Base-by-base conservation (phyloP, 495 filamentous ascomycete genomes). In the Penicillium waksmanii region DNA sequence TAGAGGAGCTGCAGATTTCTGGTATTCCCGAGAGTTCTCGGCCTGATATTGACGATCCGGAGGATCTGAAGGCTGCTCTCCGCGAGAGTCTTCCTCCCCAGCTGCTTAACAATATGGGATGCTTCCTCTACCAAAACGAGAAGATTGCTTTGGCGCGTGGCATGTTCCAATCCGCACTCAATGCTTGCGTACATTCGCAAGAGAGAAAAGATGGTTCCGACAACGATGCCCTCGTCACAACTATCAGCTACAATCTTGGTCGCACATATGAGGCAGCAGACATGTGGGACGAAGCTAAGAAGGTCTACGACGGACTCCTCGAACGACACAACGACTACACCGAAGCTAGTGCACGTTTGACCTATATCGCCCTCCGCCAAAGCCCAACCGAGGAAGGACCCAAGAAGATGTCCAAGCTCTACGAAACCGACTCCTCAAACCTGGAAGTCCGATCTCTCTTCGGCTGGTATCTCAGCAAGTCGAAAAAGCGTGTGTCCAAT, bases 171-270 rank as follows among this genome's bases (percentile, higher is more conserved):
- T 84, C 87, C 2, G 95, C 93, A 1, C 78, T 98, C 33, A 89
- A 87, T 58, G 87, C 92, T n/a, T 96, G 94, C 67, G 84, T 92
- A 18, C 85, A 87, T 58, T 86, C 88, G 44, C 71, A 86, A 17
- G 86, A 83, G 61, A 86, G 87, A 63, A 69, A 73, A 25, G 53
- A 66, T 21, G 83, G 83, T 3, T 73, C 84, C n/a, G 93, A 97
- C 66, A 89, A 85, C 1, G 95, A 98, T 69, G 91, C 92, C 3
- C 82, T 98, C 5, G 87, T 97, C 25, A 96, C 93, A 0, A 96
- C 92, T 5, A 93, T 98, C 65, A 93, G 89, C 62, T 98, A 92
- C 77, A 98, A 98, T 69, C 85, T 98, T 27, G 95, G 89, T n/a
- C 84, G 95, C n/a, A 94, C 92, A 21, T 96, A 96, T 66, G 95